A percentile compares a stretch with the other conserved stretches of the same genome.
phyloP scores from a whole-genome alignment of 345 rosid species.

The Limnanthes douglasii region DNA sequence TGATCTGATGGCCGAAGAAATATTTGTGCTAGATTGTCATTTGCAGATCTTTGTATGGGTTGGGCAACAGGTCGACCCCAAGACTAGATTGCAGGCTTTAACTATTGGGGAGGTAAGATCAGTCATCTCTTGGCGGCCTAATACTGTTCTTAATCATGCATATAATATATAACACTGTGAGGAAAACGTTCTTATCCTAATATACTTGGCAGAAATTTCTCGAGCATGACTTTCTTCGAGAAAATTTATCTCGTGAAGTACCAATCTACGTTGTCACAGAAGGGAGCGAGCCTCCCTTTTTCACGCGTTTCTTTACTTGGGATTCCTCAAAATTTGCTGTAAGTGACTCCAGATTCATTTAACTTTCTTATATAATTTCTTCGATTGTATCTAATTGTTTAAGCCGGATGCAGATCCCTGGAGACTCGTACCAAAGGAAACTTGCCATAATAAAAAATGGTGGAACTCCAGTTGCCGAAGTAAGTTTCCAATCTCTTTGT shows the following conservation, averaged over 20 bases:
- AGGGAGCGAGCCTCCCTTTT: constrained; percentile 92
- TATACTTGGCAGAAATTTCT: constrained; percentile 54
- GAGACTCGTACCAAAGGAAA: constrained; percentile 89
- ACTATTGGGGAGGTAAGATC: constrained; percentile 70
- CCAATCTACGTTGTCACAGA: constrained; percentile 64
- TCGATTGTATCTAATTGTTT: constrained; percentile 2
- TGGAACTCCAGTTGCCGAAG: constrained; percentile 49
- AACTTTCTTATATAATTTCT: constrained; percentile 4
- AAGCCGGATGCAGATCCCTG: constrained; percentile 61
- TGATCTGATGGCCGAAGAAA: constrained; percentile 98
- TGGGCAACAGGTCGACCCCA: constrained; percentile 78
- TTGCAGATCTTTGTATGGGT: constrained; percentile 87
- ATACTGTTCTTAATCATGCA: constrained; percentile 6
- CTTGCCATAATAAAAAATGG: constrained; percentile 70
- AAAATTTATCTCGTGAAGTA: constrained; percentile 52
- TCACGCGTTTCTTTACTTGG: constrained; percentile 91
- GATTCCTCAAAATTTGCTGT: constrained; percentile 73
- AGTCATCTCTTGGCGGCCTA: constrained; percentile 1
- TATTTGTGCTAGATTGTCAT: constrained; percentile 82
- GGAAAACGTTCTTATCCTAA: constrained; percentile 3
- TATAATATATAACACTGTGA: no score
- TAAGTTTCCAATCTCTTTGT: no score
- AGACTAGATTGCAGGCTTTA: constrained; percentile 50
- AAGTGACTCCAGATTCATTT: constrained; percentile 17
- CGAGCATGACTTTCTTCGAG: constrained; percentile 59